phyloP scores from a whole-genome alignment of 768 basidiomycete species.

The Serendipita sp. region DNA sequence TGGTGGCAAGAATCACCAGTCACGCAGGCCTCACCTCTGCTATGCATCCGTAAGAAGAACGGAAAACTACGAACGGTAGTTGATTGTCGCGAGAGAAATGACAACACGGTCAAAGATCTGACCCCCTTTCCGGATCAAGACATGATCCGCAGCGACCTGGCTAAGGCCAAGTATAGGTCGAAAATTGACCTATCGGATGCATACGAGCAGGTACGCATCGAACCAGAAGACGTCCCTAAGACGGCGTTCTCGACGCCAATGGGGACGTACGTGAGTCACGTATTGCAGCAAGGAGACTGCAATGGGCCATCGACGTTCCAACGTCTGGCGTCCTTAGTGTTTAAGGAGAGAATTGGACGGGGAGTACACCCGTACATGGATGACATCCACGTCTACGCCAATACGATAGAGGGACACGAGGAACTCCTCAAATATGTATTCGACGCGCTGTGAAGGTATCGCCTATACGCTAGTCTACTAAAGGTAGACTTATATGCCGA shows the following conservation, averaged over 20 bases:
- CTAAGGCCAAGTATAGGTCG: slow-evolving; percentile 3
- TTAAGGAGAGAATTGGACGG: slow-evolving; percentile 12
- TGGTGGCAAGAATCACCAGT: slow-evolving; percentile 8
- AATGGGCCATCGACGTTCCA: slow-evolving; percentile 15
- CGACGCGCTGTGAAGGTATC: slow-evolving; percentile 9
- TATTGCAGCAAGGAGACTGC: slow-evolving; percentile 16
- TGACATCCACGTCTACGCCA: slow-evolving; percentile 16
- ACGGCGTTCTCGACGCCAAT: slow-evolving; percentile 13
- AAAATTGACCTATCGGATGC: slow-evolving; percentile 13
- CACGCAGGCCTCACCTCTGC: slow-evolving; percentile 7
- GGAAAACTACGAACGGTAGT: slow-evolving; percentile 1
- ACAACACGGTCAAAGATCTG: slow-evolving; percentile 8
- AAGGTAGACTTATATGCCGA: slow-evolving; percentile 12
- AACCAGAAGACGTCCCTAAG: slow-evolving; percentile 12
- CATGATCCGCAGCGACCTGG: slow-evolving; percentile 4
- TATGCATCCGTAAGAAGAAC: slow-evolving; percentile 7
- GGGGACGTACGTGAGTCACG: slow-evolving; percentile 14
- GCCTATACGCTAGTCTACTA: slow-evolving; percentile 13
- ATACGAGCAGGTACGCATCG: slow-evolving; percentile 14
- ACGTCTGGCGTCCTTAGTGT: slow-evolving; percentile 13
- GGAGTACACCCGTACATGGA: slow-evolving; percentile 16
- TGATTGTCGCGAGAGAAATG: slow-evolving; percentile 4
- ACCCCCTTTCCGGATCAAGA: slow-evolving; percentile 6
- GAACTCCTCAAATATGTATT: slow-evolving; percentile 12
- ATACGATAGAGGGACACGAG: slow-evolving; percentile 24